Evolutionary conservation across 805 yeast species (phyloP).

Genomic region (Maudiozyma serrabonitensis): DNA sequence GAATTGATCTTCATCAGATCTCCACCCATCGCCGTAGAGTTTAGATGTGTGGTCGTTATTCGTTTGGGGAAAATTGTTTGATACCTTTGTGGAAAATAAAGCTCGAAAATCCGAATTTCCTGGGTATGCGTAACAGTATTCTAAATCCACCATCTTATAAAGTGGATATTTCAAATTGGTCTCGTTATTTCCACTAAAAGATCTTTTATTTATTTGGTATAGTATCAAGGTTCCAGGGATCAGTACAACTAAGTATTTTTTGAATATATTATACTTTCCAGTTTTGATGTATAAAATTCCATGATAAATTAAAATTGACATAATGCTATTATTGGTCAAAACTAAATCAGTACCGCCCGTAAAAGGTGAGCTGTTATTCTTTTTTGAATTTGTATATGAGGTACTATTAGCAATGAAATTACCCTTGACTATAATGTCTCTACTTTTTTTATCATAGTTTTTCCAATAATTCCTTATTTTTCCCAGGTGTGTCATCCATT

Average conservation of each 20-base stretch:
- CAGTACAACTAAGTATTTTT: constrained; percentile 49
- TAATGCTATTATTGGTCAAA: not conserved
- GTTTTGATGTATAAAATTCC: constrained; percentile 66
- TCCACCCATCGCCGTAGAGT: constrained; percentile 75
- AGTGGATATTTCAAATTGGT: constrained; percentile 26
- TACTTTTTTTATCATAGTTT: too few species aligned
- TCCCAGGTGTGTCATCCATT: too few species aligned
- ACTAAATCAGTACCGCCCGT: too few species aligned
- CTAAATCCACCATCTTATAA: too few species aligned
- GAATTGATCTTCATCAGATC: constrained; percentile 67
- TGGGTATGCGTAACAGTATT: too few species aligned
- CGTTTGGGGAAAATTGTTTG: constrained; percentile 28
- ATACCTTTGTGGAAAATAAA: too few species aligned
- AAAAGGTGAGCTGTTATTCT: too few species aligned
- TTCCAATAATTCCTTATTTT: too few species aligned
- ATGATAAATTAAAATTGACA: constrained; percentile 33
- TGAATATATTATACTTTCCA: constrained; percentile 59
- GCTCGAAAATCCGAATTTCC: too few species aligned
- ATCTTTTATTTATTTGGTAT: constrained; percentile 42
- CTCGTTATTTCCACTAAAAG: constrained; percentile 36
- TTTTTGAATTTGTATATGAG: too few species aligned
- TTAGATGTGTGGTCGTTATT: constrained; percentile 55
- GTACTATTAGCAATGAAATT: too few species aligned
- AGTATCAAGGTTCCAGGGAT: constrained; percentile 62
- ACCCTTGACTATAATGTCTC: too few species aligned